Evolutionary conservation across 2,329 filamentous ascomycete genomes (phyloP), one percentile per base, ranked within the genome.

Genomic region (Zymoseptoria tritici): DNA sequence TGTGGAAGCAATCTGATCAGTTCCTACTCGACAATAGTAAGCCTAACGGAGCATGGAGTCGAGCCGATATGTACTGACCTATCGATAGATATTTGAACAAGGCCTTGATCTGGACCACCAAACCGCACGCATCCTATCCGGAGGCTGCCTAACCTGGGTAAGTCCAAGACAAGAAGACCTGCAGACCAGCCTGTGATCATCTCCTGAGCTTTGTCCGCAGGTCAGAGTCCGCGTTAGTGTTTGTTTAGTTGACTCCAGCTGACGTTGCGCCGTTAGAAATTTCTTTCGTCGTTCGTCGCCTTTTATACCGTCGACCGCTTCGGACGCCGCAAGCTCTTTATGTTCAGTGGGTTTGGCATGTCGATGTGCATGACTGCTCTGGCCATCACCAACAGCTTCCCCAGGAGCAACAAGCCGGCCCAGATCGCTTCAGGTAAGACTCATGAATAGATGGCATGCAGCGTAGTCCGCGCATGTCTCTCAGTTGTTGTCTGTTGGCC

Each of bases 311-410:
- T 82, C 62, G 80, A 82, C 64, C 76, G 79, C 4, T 76, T 81
- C 49, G 80, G 80, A 3, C 76, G 79, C 5, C 60, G 79, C 13
- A 75, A 74, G 56, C 74, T 82, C 21, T 82, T 83, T 75, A 81
- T 83, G 58, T 71, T 82, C 66, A 78, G 75, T 50, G 81, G 79
- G 11, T 64, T 67, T 0, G 81, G 81, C 49, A 84, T 84, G 82
- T 74, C 77, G 2, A 65, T 72, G 20, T 84, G 81, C 70, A 84
- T 84, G 82, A 64, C 80, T 4, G 76, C 78, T 2, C 73, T 85
- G 9, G 80, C 81, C 3, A 74, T 83, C 36, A 76, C 79, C 4
- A 83, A 80, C 2, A 81, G 77, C 20, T 80, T 78, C 66, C 75
- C 78, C 11, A 73, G 70, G 31, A 69, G 71, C 13, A 80, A 81